Base-by-base conservation (phyloP, 352 stramenopile genomes). In the Phytopythium montanum region DNA sequence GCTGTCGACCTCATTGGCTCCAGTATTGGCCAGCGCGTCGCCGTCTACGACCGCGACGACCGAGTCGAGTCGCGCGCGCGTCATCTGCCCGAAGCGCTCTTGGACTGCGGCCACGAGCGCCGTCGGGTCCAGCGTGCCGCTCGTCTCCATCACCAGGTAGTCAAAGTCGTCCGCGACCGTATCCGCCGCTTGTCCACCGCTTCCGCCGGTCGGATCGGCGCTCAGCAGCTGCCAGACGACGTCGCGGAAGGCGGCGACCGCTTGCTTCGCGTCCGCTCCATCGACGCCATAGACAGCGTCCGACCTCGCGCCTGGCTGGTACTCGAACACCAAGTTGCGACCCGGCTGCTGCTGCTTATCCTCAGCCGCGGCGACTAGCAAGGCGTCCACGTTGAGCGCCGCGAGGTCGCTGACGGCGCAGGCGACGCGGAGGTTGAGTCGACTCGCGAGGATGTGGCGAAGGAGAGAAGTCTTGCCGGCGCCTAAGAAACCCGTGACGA, bases 111-210 rank as follows among this genome's bases (percentile, higher is more conserved):
- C 67, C 23, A 94, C 74, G 44, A 94, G 63, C 46, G 76, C 72
- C 58, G 75, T 87, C 23, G 85, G 85, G 56, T 94, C 82, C 19
- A 77, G 85, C 29, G 81, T 87, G 58, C 81, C 79, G 55, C 82
- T 92, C 16, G 82, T 92, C 66, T 92, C 82, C 56, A 92, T 79
- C 0, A 89, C 73, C 18, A 90, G 67, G 62, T 90, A 92, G 66
- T 92, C 82, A n/a, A 88, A 81, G 61, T 87, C 56, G 45, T 79
- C 60, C 19, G 14, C 14, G 1, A 14, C 36, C 36, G 5, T 14
- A 13, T 86, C 62, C 36, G 75, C 21, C n/a, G 36, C 34, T 18
- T 5, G 4, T 3, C 29, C 14, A 19, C 26, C 23, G 13, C 19
- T 26, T 23, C 34, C 53, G 25, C 68, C 62, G 33, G 69, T 36